Base-by-base conservation (phyloP, 1,139 yeast genomes). In the Taphrina wiesneri region DNA sequence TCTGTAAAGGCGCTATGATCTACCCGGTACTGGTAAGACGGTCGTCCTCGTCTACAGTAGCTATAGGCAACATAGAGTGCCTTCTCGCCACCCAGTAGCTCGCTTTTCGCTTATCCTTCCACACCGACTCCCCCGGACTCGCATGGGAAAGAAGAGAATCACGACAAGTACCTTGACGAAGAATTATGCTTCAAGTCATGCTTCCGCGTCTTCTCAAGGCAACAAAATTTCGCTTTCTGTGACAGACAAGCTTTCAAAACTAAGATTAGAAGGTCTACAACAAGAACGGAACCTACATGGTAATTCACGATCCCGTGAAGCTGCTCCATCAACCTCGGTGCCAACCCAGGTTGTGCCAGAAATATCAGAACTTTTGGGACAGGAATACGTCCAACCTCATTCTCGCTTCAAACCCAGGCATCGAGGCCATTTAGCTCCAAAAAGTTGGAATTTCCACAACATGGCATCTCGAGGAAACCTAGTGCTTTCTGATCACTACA, bases 361-460 rank as follows among this genome's bases (percentile, higher is more conserved):
- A 25, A 28, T 54, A 2, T 36, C 59, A 15, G 49, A 36, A 11
- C 32, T 54, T 32, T 32, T 54, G 19, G 59, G 59, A 25, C 59
- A 39, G 7, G 36, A 25, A 13, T 28, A 54, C 17, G 36, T 54
- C 4, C 45, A 54, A 25, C 59, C 59, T 15, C 47, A 36, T 13
- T 25, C 59, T 6, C 30, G 59, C 23, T 19, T 41, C 36, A 54
- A 54, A 23, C 49, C 49, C 15, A 47, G 59, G 17, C 36, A 28
- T 54, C 59, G 59, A 17, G 59, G 59, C 7, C 59, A 54, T 28
- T 36, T 54, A 11, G 59, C 59, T 15, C 59, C 59, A 21, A 54
- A 54, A 19, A 39, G 49, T 23, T 54, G 59, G 59, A 6, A n/a
- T 25, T 11, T 26, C 11, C 56, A 13, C 4, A 25, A 15, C 23